Conservation (phyloP, 78 protist genomes). For the Cavenderia fasciculata region DNA sequence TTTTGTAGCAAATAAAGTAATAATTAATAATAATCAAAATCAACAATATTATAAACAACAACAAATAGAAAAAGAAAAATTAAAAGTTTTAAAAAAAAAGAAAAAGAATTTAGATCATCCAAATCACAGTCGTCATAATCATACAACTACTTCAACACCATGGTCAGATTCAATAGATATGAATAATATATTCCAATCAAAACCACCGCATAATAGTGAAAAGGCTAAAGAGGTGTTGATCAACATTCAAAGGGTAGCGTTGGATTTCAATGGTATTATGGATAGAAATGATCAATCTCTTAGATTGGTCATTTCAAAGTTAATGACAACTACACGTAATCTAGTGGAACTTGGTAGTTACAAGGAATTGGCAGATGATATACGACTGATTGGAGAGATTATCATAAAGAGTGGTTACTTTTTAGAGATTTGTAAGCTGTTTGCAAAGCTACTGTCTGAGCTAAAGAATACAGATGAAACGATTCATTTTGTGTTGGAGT, state of each 20-base stretch:
- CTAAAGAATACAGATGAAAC: constrained; percentile 31
- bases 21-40: no score
- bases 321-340: not conserved
- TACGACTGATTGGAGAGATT: constrained; percentile 28
- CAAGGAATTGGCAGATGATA: constrained; percentile 4
- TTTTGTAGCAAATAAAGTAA: no score
- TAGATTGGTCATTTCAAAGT: not conserved
- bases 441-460: constrained; percentile 4
- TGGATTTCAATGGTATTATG: constrained; percentile 20
- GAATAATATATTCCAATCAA: constrained; percentile 38
- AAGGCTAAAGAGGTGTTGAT: constrained; percentile 8
- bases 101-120: no score
- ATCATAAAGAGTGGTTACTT: constrained; percentile 50
- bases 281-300: constrained; percentile 52
- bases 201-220: constrained; percentile 8
- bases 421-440: constrained; percentile 16
- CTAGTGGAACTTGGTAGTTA: constrained; percentile 34
- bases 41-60: no score
- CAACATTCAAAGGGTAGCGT: not conserved
- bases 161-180: constrained; percentile 27
- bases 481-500: constrained; percentile 26
- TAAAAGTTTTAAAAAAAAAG: not conserved
- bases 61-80: not conserved
- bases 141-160: no score
- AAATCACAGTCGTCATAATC: no score